phyloP scores from a whole-genome alignment of 75 land plant species.

The Cunninghamia lanceolata region DNA sequence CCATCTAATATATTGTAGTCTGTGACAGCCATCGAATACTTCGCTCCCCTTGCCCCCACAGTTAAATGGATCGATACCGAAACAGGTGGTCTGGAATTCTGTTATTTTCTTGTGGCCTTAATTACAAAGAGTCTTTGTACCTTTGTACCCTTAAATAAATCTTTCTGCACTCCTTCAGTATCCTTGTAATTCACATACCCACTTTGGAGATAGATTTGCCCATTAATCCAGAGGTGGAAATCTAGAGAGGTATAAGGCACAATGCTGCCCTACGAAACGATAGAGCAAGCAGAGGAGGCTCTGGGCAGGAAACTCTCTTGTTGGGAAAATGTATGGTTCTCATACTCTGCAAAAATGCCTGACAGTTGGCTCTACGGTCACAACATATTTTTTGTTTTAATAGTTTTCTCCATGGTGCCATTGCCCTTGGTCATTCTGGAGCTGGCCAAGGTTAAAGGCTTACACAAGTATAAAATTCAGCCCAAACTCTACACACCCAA shows the following conservation, averaged over 20 bases:
- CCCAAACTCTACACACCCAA: slow-evolving; percentile 54
- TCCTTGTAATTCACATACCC: not conserved
- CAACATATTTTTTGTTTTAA: slow-evolving; percentile 69
- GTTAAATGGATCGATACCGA: no score
- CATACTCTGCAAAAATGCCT: slow-evolving; percentile 55
- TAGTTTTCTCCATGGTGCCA: slow-evolving; percentile 64
- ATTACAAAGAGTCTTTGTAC: not conserved
- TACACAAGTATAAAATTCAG: slow-evolving; percentile 72
- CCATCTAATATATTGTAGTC: no score
- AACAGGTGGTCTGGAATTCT: not conserved
- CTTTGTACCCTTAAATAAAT: not conserved
- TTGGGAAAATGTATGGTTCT: slow-evolving; percentile 68
- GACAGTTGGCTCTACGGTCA: slow-evolving; percentile 72
- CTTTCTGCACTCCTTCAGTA: not conserved
- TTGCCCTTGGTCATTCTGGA: slow-evolving; percentile 63
- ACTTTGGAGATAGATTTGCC: not conserved
- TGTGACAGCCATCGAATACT: no score
- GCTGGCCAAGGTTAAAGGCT: slow-evolving; percentile 1
- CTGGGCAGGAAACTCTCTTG: slow-evolving; percentile 57
- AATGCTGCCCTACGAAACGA: slow-evolving; percentile 66
- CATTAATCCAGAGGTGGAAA: not conserved
- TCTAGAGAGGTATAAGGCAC: not conserved
- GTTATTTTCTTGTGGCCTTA: not conserved
- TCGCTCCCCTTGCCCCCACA: no score
- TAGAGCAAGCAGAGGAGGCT: slow-evolving; percentile 53